Evolutionary conservation across 2,329 filamentous ascomycete species (phyloP).

Genomic region (Blastomyces silverae): DNA sequence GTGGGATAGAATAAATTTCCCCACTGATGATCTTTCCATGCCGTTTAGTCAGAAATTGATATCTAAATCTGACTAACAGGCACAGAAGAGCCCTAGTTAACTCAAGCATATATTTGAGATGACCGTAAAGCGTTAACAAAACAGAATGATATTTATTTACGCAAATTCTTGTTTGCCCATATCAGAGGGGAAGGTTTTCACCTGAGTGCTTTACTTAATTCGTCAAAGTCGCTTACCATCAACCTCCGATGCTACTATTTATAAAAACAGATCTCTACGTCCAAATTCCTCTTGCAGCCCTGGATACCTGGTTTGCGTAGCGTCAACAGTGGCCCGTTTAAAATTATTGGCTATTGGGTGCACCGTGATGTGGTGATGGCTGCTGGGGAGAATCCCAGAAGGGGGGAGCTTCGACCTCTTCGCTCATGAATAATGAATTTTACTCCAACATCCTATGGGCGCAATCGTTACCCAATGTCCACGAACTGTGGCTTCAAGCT

Average conservation of each 20-base stretch:
- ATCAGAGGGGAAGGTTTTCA: neutral
- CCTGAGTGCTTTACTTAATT: too few relatives aligned
- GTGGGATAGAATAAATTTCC: neutral
- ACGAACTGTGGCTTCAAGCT: neutral
- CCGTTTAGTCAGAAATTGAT: neutral
- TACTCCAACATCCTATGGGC: neutral
- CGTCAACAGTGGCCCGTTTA: neutral
- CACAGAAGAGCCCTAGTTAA: too few relatives aligned
- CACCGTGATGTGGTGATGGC: neutral
- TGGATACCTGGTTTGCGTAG: neutral
- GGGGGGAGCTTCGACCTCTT: neutral
- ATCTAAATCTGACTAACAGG: neutral
- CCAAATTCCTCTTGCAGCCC: neutral
- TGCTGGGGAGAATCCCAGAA: neutral
- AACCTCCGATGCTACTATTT: too few relatives aligned
- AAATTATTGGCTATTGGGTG: neutral
- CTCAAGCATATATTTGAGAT: too few relatives aligned
- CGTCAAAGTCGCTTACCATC: too few relatives aligned
- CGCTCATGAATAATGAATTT: neutral
- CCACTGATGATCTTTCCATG: neutral
- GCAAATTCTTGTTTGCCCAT: neutral
- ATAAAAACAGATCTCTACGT: too few relatives aligned
- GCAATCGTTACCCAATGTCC: neutral
- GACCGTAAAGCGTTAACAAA: too few relatives aligned
- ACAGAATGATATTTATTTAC: too few relatives aligned